Evolutionary conservation across 1,284 basidiomycete genomes (phyloP).

Genomic region (Marasmius fiardii): DNA sequence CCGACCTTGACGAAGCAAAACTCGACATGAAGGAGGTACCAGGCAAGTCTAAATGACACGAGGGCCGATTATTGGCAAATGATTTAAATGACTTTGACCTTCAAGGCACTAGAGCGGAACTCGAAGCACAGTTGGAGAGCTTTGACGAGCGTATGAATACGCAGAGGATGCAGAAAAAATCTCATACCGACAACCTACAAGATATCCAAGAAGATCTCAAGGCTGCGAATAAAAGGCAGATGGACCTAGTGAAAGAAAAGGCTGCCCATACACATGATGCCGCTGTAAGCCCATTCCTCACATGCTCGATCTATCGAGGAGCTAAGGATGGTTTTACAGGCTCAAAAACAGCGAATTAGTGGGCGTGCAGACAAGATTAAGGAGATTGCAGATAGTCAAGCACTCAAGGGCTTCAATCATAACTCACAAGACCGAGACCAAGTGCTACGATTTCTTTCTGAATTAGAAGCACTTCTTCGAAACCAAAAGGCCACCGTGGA

Average conservation of each 20-base stretch:
- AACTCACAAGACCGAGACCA: constrained; percentile 64
- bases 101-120: constrained; percentile 76
- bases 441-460: constrained; percentile 66
- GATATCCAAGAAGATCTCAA: constrained; percentile 63
- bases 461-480: constrained; percentile 55
- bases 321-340: constrained; percentile 35
- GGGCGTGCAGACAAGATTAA: constrained; percentile 77
- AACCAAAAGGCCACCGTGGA: constrained; percentile 56
- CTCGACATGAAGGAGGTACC: constrained; percentile 70
- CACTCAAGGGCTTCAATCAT: constrained; percentile 73
- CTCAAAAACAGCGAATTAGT: constrained; percentile 69
- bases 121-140: constrained; percentile 64
- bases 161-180: constrained; percentile 47
- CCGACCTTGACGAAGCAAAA: constrained; percentile 62
- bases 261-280: constrained; percentile 65
- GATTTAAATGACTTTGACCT: constrained; percentile 9
- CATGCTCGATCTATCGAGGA: not conserved
- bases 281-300: constrained; percentile 38
- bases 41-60: constrained; percentile 40
- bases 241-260: constrained; percentile 53
- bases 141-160: constrained; percentile 66
- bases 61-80: not conserved
- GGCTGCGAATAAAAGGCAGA: constrained; percentile 51
- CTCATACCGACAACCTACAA: constrained; percentile 48
- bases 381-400: constrained; percentile 64